Evolutionary conservation across 352 stramenopile genomes (phyloP), one percentile per base, ranked within the genome.

Genomic region (Aphanomyces stellatus): DNA sequence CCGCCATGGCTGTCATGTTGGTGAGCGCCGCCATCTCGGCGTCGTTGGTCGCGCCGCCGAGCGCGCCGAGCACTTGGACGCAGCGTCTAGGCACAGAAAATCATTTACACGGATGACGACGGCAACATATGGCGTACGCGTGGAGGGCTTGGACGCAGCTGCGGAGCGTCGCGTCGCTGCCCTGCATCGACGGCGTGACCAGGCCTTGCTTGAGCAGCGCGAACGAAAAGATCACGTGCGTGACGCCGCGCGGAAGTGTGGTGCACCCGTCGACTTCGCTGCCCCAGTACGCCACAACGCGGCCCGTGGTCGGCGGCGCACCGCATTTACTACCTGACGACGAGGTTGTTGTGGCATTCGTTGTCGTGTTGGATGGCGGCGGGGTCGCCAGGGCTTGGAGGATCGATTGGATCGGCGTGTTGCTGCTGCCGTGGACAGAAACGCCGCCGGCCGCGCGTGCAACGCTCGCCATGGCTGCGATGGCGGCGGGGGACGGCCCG

Each of bases 31-130:
- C 73, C 49, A 90, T 76, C 51, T 87, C 77, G 13, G 79, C 56
- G 71, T 88, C 89, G 71, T 90, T 89, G 22, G 80, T 90, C 6
- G 82, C 83, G 15, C 84, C 84, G 8, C 84, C 84, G 65, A 92
- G 77, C 69, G 79, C 85, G 2, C 70, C 82, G 27, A 92, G 67
- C 1, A 76, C 71, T 43, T 70, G 48, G 63, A 92, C 89, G 48
- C 82, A 91, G 19, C 82, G 82, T 40, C 78, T 83, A 30, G 4
- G 25, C 28, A 33, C 10, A 46, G 22, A 2, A 24, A n/a, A n/a
- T 46, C 28, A 34, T 25, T 62, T 22, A 49, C 15, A 5, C 7
- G 2, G 11, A 27, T 19, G 22, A 13, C 3, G 25, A 24, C n/a
- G n/a, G n/a, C n/a, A 59, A 37, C 60, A 62, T 34, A 19, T 19